A percentile compares a stretch with the other conserved stretches of the same genome.
Evolutionary conservation across 371 early-diverging fungal species (phyloP).

Genomic region (Catenaria anguillulae): DNA sequence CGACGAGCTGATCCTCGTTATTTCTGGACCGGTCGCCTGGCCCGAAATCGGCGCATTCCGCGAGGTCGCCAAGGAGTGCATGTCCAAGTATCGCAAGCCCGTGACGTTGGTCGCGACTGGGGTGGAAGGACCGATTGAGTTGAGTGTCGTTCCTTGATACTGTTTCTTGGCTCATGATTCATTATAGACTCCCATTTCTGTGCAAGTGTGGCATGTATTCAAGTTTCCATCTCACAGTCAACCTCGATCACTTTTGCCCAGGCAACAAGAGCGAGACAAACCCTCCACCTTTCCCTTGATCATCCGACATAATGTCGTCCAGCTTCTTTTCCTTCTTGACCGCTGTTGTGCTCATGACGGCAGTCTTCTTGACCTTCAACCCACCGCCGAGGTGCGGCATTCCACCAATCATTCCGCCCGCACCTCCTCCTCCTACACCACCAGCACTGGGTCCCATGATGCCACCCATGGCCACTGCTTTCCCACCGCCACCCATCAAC

Average conservation of each 20-base stretch:
- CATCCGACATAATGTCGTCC: neutral
- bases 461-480: too few relatives aligned
- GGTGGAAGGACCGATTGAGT: neutral
- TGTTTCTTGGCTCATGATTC: too few relatives aligned
- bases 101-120: neutral
- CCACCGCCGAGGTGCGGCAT: too few relatives aligned
- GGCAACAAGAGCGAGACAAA: neutral
- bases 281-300: neutral
- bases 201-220: too few relatives aligned
- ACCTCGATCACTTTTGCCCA: too few relatives aligned
- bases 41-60: neutral
- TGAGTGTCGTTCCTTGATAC: too few relatives aligned
- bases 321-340: neutral
- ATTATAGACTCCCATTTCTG: too few relatives aligned
- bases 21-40: neutral
- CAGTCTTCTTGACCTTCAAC: neutral
- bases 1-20: neutral
- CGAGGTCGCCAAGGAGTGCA: neutral
- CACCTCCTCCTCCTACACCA: too few relatives aligned
- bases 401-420: too few relatives aligned
- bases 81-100: neutral
- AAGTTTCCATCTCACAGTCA: too few relatives aligned
- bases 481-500: too few relatives aligned
- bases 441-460: too few relatives aligned
- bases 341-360: neutral